Evolutionary conservation across 2,329 filamentous ascomycete species (phyloP), one percentile per base, ranked within the genome.

Genomic region (Fusarium oligoseptatum): DNA sequence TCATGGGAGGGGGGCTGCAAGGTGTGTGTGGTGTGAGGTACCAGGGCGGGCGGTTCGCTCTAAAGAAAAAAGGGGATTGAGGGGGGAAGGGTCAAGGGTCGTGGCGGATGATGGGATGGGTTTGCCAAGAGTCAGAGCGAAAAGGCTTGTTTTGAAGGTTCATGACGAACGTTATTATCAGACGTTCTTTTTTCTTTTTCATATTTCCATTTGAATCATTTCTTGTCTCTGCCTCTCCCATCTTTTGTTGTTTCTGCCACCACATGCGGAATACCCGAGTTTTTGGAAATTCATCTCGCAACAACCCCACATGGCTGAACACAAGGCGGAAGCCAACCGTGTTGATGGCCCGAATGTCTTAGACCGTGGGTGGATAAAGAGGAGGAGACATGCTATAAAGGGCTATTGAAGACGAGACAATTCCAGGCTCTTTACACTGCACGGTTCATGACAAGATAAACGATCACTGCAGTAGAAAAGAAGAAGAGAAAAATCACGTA

Each of bases 21-120:
- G 32, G 41, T 20, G 41, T 11, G 43, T 62, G 60, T n/a, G n/a
- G 60, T 62, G 60, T 50, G 60, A 63, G 24, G 24, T 24, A 24
- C 24, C 24, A 24, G 60, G 39, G 10, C 2, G 22, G 32, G 41
- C 20, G 45, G 45, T 27, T 29, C 24, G 15, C 24, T 50, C 22
- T 29, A 29, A 29, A 11, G 17, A 27, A 48, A 48, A 29, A 50
- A 24, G 45, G 45, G 45, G 39, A 43, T 43, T 41, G 37, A 17
- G 8, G 37, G 41, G 27, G 6, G 10, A 17, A 11, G 29, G 29
- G 29, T 32, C 29, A n/a, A 6, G 60, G 29, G 52, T 20, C 27
- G 50, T 29, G 50, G 27, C 17, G 50, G 45, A 27, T 41, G 39
- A 27, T 27, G 24, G 36, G 37, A 41, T 45, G 41, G 27, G 48